phyloP scores from a whole-genome alignment of 2,329 filamentous ascomycete species.

The Metarhizium humberi region DNA sequence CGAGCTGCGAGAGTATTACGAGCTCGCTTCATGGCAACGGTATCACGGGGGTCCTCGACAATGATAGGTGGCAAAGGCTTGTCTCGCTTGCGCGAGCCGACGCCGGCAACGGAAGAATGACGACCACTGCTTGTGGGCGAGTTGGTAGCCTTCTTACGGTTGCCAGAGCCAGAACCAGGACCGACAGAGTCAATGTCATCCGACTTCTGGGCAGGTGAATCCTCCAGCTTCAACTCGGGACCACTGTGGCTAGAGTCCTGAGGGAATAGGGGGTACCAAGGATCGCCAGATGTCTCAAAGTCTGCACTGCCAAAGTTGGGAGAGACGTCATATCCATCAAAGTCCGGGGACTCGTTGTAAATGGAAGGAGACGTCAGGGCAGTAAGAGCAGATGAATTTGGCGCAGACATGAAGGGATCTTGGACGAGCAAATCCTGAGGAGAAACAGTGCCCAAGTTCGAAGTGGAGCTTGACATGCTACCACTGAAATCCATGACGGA shows the following conservation, averaged over 20 bases:
- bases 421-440: slow-evolving; percentile 71
- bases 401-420: slow-evolving; percentile 63
- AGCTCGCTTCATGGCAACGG: slow-evolving; percentile 80
- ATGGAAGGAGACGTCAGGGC: slow-evolving; percentile 78
- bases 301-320: slow-evolving; percentile 61
- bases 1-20: slow-evolving; percentile 89
- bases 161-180: slow-evolving; percentile 28
- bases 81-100: slow-evolving; percentile 65
- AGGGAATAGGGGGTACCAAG: slow-evolving; percentile 70
- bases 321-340: slow-evolving; percentile 68
- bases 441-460: slow-evolving; percentile 64
- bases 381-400: slow-evolving; percentile 74
- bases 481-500: slow-evolving; percentile 41
- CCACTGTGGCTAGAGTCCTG: slow-evolving; percentile 25
- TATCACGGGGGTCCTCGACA: slow-evolving; percentile 64
- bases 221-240: slow-evolving; percentile 21
- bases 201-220: slow-evolving; percentile 33
- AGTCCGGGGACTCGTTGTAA: slow-evolving; percentile 67
- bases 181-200: slow-evolving; percentile 40
- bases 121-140: slow-evolving; percentile 37
- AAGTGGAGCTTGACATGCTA: slow-evolving; percentile 38
- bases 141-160: slow-evolving; percentile 36
- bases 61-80: slow-evolving; percentile 74
- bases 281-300: slow-evolving; percentile 38
- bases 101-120: slow-evolving; percentile 61